Percentiles rank a stretch among this genome's conserved stretches.
phyloP scores from a whole-genome alignment of 1,139 yeast species.

The Candida tetrigidarum region DNA sequence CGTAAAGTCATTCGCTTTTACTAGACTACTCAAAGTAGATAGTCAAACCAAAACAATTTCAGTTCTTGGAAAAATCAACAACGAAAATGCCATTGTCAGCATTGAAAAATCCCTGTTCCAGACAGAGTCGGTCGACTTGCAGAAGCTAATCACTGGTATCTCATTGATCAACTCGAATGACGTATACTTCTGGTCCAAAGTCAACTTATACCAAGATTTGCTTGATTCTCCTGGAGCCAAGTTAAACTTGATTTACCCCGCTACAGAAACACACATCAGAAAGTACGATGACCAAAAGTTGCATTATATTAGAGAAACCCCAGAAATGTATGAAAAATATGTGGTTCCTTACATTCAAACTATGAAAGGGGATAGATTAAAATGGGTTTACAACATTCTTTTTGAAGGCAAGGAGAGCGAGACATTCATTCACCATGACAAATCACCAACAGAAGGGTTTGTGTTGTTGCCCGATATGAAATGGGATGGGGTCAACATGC shows the following conservation, averaged over 20 bases:
- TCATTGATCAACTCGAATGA: conserved; percentile 67
- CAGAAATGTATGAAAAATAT: conserved; percentile 61
- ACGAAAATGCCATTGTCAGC: conserved; percentile 66
- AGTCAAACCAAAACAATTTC: conserved; percentile 68
- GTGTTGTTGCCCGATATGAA: conserved; percentile 82
- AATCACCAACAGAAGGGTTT: conserved; percentile 58
- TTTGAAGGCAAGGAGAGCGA: conserved; percentile 86
- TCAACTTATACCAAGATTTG: conserved; percentile 52
- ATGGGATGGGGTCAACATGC: conserved; percentile 83
- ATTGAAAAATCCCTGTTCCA: conserved; percentile 73
- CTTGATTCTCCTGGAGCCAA: conserved; percentile 63
- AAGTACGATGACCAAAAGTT: conserved; percentile 64
- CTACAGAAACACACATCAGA: conserved; percentile 80
- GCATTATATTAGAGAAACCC: conserved; percentile 78
- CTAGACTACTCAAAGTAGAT: conserved; percentile 51
- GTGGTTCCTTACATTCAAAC: conserved; percentile 79
- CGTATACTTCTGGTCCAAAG: conserved; percentile 81
- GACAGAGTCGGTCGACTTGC: conserved; percentile 18
- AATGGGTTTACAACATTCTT: conserved; percentile 91
- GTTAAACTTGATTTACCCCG: conserved; percentile 83
- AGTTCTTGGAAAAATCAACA: conserved; percentile 66
- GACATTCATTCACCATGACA: conserved; percentile 65
- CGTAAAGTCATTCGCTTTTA: conserved; percentile 43
- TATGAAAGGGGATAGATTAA: conserved; percentile 75
- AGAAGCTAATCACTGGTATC: conserved; percentile 31